phyloP scores from a whole-genome alignment of 768 basidiomycete genomes.

The Zangia roseola region DNA sequence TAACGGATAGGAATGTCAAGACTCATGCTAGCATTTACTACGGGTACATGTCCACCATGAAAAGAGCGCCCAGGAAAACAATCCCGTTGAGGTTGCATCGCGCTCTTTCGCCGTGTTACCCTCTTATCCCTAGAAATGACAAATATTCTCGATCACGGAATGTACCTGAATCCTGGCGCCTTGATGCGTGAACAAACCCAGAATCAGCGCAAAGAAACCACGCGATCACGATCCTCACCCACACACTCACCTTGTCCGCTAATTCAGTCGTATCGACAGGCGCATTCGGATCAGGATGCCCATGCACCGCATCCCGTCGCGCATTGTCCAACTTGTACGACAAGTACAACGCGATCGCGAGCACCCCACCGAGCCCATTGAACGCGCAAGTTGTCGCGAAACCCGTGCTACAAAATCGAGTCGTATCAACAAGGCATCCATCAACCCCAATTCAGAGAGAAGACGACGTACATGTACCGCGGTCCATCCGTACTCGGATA shows the following conservation, averaged over 20 bases:
- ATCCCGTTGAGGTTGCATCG: too few relatives aligned
- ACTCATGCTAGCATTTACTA: too few relatives aligned
- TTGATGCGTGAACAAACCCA: background rate
- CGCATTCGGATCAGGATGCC: conserved; percentile 43
- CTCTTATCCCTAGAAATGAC: too few relatives aligned
- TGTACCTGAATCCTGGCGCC: conserved; percentile 23
- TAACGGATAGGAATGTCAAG: too few relatives aligned
- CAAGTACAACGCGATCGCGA: conserved; percentile 48
- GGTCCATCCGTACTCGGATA: conserved; percentile 67
- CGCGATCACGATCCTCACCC: too few relatives aligned
- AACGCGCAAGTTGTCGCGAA: conserved; percentile 49
- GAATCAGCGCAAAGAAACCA: too few relatives aligned
- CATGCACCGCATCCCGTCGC: conserved; percentile 50
- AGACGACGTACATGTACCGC: conserved; percentile 52
- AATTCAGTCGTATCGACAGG: conserved; percentile 60
- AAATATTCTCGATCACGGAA: conserved; percentile 5
- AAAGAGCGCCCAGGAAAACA: too few relatives aligned
- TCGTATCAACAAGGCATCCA: background rate
- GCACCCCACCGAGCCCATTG: conserved; percentile 10
- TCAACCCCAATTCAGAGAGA: background rate
- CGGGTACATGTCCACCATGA: too few relatives aligned
- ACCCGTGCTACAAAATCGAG: conserved; percentile 40
- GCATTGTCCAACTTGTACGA: conserved; percentile 65
- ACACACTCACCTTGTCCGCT: conserved; percentile 57
- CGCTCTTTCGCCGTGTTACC: too few relatives aligned